Base-by-base conservation (phyloP, 768 basidiomycete species). In the Gloeostereum incarnatum region DNA sequence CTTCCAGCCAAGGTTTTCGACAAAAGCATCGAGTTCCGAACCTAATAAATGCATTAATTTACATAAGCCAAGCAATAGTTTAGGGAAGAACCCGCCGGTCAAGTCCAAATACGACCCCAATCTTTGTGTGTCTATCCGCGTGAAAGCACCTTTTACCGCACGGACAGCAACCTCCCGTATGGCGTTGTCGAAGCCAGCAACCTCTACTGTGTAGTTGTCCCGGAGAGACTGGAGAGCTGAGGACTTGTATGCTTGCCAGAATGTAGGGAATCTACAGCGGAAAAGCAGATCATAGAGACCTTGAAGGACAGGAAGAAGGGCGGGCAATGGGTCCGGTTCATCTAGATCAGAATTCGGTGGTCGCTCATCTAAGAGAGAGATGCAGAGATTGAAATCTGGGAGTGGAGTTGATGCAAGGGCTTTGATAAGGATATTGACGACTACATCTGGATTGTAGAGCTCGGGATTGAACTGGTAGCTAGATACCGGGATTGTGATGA, bases 401-500 rank as follows among this genome's bases (percentile, higher is more conserved):
- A 82, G 72, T 23, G 91, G 89, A 35, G 81, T 71, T 1, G 87
- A 77, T 27, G 87, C 81, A 41, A 96, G 72, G 19, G 91, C 73
- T 67, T 93, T 93, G 57, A 93, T 73, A 54, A 99, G 85, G 59
- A 97, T 87, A 65, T 96, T 89, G 58, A 93, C 71, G 49, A 92
- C 85, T 16, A 93, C 86, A 54, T 94, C 90, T 2, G 89, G 77
- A 61, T 94, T 94, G 61, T 87, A 86, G 18, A 94, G 73, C 55
- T 88, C 81, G 23, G 88, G 76, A 64, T 97, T 97, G 65, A 97
- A 97, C 56, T 97, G 93, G 64, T 97, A 96, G 35, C 90, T 94
- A 49, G 11, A 27, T 26, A 3, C 10, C 17, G 16, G 5, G 14
- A 35, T 21, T 2, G 17, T 23, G 6, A 18, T 13, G n/a, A 18